phyloP scores from a whole-genome alignment of 2,329 filamentous ascomycete species.

The Ophiosphaerella korrae region DNA sequence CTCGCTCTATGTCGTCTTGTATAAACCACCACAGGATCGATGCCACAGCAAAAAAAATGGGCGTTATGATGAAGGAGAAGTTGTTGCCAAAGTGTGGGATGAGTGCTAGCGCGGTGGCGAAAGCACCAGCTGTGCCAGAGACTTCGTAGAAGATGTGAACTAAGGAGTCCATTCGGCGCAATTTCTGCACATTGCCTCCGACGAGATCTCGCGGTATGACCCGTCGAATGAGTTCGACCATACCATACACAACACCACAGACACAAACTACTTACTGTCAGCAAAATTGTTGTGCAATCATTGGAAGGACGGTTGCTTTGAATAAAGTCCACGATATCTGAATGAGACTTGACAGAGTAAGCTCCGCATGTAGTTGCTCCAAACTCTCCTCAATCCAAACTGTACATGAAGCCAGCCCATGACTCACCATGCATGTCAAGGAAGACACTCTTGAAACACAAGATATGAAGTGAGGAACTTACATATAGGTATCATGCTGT shows the following conservation, averaged over 20 bases:
- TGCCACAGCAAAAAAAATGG: constrained; percentile 53
- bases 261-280: constrained; percentile 26
- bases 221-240: constrained; percentile 59
- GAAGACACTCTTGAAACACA: constrained; percentile 3
- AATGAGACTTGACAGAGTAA: too few species aligned
- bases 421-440: too few species aligned
- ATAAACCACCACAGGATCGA: constrained; percentile 55
- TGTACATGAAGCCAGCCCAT: too few species aligned
- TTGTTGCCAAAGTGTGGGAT: constrained; percentile 59
- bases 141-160: constrained; percentile 57
- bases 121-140: constrained; percentile 55
- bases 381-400: too few species aligned
- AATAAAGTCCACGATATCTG: too few species aligned
- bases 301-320: too few species aligned
- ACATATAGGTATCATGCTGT: constrained; percentile 58
- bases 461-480: constrained; percentile 34
- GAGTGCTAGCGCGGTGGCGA: constrained; percentile 56
- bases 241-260: constrained; percentile 46
- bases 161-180: constrained; percentile 54
- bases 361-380: too few species aligned
- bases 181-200: constrained; percentile 57
- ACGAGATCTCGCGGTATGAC: constrained; percentile 60
- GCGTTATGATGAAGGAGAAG: constrained; percentile 58
- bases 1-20: constrained; percentile 40
- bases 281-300: not conserved